phyloP scores from a whole-genome alignment of 441 rosid genomes.

The Geranium incanum region DNA sequence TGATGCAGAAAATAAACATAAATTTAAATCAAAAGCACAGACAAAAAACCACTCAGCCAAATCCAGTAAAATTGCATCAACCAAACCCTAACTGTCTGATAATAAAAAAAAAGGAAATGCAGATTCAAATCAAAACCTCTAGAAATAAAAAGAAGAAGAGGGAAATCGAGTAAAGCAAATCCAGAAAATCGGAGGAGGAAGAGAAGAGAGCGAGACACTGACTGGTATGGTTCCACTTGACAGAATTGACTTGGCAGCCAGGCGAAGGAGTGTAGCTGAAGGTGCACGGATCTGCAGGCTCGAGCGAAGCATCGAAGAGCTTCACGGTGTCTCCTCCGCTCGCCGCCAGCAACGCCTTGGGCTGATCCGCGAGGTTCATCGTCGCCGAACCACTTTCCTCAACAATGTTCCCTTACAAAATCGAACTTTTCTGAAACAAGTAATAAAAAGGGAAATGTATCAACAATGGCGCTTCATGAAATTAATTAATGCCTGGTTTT shows the following conservation, averaged over 20 bases:
- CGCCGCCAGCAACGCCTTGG: slow-evolving; percentile 61
- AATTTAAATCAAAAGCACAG: not conserved
- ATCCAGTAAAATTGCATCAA: not conserved
- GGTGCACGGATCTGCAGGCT: slow-evolving; percentile 68
- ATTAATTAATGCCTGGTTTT: too few relatives aligned
- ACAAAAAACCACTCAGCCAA: not conserved
- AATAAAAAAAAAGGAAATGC: not conserved
- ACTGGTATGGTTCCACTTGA: slow-evolving; percentile 94
- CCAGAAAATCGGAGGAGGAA: not conserved
- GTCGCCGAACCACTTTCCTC: not conserved
- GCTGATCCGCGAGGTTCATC: slow-evolving; percentile 59
- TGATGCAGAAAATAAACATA: not conserved
- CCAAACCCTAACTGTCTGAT: not conserved
- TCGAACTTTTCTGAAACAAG: not conserved
- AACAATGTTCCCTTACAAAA: slow-evolving; percentile 11
- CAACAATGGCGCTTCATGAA: not conserved
- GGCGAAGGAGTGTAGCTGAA: slow-evolving; percentile 70
- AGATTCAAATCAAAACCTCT: not conserved
- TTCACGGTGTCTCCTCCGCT: slow-evolving; percentile 85
- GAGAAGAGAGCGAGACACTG: slow-evolving; percentile 21
- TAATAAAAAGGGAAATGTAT: too few relatives aligned
- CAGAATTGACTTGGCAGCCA: slow-evolving; percentile 58
- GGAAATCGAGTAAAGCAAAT: not conserved
- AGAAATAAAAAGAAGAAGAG: not conserved
- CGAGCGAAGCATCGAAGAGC: slow-evolving; percentile 68